Evolutionary conservation across 2,329 filamentous ascomycete genomes (phyloP).

Genomic region (Colletotrichum orbiculare): DNA sequence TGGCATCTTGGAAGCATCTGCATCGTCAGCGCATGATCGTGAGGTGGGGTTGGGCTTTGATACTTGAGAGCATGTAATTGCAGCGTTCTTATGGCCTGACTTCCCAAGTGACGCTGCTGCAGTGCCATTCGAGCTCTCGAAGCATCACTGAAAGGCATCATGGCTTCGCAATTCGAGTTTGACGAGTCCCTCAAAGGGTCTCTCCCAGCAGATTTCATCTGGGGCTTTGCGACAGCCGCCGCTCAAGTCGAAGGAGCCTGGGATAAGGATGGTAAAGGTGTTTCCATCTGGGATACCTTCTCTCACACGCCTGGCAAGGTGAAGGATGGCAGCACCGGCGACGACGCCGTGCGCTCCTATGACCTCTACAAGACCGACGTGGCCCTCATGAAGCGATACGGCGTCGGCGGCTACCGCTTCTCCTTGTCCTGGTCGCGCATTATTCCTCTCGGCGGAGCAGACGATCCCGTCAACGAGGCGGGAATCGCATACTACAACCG

Average conservation of each 20-base stretch:
- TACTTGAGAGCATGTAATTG: background rate
- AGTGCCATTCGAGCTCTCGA: background rate
- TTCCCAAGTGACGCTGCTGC: too few species aligned
- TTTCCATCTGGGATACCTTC: slow-evolving; percentile 54
- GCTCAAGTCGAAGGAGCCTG: slow-evolving; percentile 55
- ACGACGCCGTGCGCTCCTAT: slow-evolving; percentile 52
- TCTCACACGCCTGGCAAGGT: slow-evolving; percentile 51
- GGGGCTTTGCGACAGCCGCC: slow-evolving; percentile 54
- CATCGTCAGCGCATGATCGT: slow-evolving; percentile 15
- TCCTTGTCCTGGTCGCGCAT: slow-evolving; percentile 74
- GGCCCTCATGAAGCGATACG: slow-evolving; percentile 67
- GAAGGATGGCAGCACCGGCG: slow-evolving; percentile 51
- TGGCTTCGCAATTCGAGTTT: slow-evolving; percentile 39
- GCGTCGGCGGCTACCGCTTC: slow-evolving; percentile 71
- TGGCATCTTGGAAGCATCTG: background rate
- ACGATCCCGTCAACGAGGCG: slow-evolving; percentile 70
- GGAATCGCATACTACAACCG: slow-evolving; percentile 70
- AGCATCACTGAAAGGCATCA: slow-evolving; percentile 11
- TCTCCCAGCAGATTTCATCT: slow-evolving; percentile 49
- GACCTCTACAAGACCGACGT: slow-evolving; percentile 64
- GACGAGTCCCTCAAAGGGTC: slow-evolving; percentile 42
- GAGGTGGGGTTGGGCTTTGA: slow-evolving; percentile 10
- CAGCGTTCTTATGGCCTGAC: background rate
- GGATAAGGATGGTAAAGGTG: slow-evolving; percentile 54
- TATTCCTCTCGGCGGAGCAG: slow-evolving; percentile 71